These are phyloP conservation scores for Hemisphaericaspora xylofermentans DNA, from an alignment of 1,139 yeast species.

Conservation along the genomic window DNA sequence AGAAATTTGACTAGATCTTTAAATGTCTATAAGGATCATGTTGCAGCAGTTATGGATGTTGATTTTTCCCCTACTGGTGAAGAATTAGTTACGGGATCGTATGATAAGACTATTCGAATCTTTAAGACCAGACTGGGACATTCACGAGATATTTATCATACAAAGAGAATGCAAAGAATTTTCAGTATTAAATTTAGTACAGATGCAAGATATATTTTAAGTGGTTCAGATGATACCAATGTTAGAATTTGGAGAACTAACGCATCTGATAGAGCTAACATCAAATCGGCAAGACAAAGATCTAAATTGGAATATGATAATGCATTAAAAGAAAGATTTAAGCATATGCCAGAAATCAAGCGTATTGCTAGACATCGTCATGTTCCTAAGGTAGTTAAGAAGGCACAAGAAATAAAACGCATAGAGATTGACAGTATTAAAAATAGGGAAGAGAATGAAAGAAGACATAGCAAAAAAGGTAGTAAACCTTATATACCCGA, in stretches of 20 bases:
- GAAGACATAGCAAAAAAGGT: constrained; percentile 75
- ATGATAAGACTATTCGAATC: constrained; percentile 88
- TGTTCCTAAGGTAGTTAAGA: constrained; percentile 81
- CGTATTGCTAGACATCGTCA: constrained; percentile 92
- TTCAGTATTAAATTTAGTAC: constrained; percentile 81
- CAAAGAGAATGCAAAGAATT: constrained; percentile 95
- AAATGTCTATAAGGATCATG: constrained; percentile 92
- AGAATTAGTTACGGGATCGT: constrained; percentile 92
- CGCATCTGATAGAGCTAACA: constrained; percentile 80
- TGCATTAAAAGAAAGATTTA: constrained; percentile 87
- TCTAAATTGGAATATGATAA: constrained; percentile 85
- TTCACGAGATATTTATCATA: constrained; percentile 91
- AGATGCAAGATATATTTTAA: constrained; percentile 82
- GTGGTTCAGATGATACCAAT: constrained; percentile 96
- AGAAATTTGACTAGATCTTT: constrained; percentile 76
- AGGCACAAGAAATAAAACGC: constrained; percentile 82
- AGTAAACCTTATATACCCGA: constrained; percentile 64
- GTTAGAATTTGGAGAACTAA: constrained; percentile 88
- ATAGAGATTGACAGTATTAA: constrained; percentile 70
- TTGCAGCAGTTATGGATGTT: constrained; percentile 90
- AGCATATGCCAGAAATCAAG: constrained; percentile 93
- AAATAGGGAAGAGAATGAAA: constrained; percentile 77
- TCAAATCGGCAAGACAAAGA: constrained; percentile 78
- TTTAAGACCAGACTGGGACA: constrained; percentile 80
- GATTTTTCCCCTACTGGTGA: constrained; percentile 98